Percentiles rank a stretch among this genome's conserved stretches.
These are phyloP conservation scores for Xylaria grammica DNA, from an alignment of 495 filamentous ascomycete genomes.

Conservation along the genomic window DNA sequence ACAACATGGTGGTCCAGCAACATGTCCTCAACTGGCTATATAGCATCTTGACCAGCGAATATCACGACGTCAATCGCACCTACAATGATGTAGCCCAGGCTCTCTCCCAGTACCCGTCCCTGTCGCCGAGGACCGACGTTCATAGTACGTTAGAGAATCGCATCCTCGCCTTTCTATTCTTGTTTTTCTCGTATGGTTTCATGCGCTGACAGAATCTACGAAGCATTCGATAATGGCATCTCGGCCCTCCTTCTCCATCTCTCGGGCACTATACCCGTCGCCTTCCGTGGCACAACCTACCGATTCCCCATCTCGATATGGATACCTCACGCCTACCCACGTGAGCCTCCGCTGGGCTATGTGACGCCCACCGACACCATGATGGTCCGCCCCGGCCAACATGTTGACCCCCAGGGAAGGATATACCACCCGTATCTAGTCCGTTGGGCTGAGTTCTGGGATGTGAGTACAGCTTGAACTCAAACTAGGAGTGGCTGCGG, in stretches of 20 bases:
- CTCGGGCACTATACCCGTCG: conserved; percentile 82
- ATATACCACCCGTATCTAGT: conserved; percentile 96
- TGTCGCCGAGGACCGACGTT: conserved; percentile 91
- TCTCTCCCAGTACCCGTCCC: conserved; percentile 79
- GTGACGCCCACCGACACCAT: conserved; percentile 88
- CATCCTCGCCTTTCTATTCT: not conserved
- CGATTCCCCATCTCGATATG: conserved; percentile 91
- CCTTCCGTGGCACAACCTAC: conserved; percentile 87
- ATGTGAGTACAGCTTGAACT: conserved; percentile 65
- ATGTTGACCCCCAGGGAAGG: conserved; percentile 92
- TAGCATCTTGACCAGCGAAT: conserved; percentile 86
- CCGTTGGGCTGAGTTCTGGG: conserved; percentile 86
- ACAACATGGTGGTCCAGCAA: conserved; percentile 80
- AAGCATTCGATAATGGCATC: conserved; percentile 87
- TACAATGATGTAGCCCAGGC: conserved; percentile 89
- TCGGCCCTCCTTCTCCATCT: conserved; percentile 88
- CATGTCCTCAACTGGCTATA: conserved; percentile 95
- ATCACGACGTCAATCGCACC: conserved; percentile 86
- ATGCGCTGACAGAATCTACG: conserved; percentile 20
- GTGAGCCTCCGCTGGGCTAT: conserved; percentile 82
- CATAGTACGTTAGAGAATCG: conserved; percentile 70
- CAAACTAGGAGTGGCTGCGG: not conserved
- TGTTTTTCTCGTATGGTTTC: not conserved
- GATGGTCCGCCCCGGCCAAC: conserved; percentile 87
- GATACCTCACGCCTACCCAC: conserved; percentile 93